A percentile compares a stretch with the other conserved stretches of the same genome.
phyloP scores from a whole-genome alignment of 2,329 filamentous ascomycete species.

The Talaromyces sp. region DNA sequence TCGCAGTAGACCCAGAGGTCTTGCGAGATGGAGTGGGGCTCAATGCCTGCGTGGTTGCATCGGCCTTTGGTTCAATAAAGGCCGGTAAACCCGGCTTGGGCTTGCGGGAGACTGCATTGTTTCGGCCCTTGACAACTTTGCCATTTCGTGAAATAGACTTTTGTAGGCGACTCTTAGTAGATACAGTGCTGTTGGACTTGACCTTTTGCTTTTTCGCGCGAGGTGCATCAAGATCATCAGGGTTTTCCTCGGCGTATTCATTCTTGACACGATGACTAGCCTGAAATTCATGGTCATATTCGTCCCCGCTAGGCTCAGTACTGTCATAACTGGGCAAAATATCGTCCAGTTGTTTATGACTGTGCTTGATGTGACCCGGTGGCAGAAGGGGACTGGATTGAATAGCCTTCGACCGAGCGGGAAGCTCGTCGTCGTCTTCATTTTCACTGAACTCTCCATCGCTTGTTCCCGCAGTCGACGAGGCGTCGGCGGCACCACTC shows the following conservation, averaged over 20 bases:
- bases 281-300: constrained; percentile 50
- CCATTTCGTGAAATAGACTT: constrained; percentile 25
- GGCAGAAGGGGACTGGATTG: constrained; percentile 42
- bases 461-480: constrained; percentile 79
- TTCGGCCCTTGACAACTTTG: constrained; percentile 33
- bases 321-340: constrained; percentile 54
- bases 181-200: constrained; percentile 34
- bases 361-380: constrained; percentile 41
- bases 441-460: constrained; percentile 62
- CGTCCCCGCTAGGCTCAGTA: constrained; percentile 59
- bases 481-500: constrained; percentile 79
- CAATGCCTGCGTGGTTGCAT: constrained; percentile 21
- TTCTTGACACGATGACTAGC: constrained; percentile 55
- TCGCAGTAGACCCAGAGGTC: constrained; percentile 55
- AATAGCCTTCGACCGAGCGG: constrained; percentile 39
- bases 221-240: constrained; percentile 35
- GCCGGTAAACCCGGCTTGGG: constrained; percentile 4
- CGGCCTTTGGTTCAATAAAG: constrained; percentile 23
- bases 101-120: constrained; percentile 33
- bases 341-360: constrained; percentile 48
- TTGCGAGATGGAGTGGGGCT: constrained; percentile 50
- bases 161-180: constrained; percentile 21
- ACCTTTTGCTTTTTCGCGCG: constrained; percentile 52
- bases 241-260: constrained; percentile 45
- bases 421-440: constrained; percentile 55